phyloP scores from a whole-genome alignment of 176 grass and related monocot genomes.

The Carex littledalei region DNA sequence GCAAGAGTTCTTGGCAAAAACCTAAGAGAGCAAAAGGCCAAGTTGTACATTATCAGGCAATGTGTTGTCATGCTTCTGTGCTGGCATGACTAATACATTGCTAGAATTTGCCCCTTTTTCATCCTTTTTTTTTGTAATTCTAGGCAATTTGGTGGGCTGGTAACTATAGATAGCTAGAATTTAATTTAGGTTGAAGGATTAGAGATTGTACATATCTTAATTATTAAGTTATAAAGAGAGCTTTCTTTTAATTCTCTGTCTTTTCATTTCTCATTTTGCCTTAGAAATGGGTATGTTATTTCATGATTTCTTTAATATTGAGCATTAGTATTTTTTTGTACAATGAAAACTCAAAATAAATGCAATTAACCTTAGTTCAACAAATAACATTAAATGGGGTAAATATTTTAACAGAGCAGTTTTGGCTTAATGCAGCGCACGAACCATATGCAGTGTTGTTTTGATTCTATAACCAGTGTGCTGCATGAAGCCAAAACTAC shows the following conservation, averaged over 20 bases:
- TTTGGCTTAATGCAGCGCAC: too few relatives aligned
- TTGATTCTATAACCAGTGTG: too few relatives aligned
- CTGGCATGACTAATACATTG: slow-evolving; percentile 44
- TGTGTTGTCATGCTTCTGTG: slow-evolving; percentile 78
- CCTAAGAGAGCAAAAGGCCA: slow-evolving; percentile 55
- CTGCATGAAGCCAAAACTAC: too few relatives aligned
- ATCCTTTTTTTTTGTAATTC: neutral
- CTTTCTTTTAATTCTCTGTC: neutral
- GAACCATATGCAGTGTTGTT: too few relatives aligned
- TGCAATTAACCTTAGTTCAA: too few relatives aligned
- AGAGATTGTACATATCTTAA: neutral
- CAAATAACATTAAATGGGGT: too few relatives aligned
- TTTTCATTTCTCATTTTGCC: neutral
- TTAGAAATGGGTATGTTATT: neutral
- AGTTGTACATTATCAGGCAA: slow-evolving; percentile 56
- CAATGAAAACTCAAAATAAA: too few relatives aligned
- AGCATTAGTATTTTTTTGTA: too few relatives aligned
- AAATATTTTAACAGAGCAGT: too few relatives aligned
- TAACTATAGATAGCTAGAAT: slow-evolving; percentile 33
- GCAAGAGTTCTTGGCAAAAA: slow-evolving; percentile 43
- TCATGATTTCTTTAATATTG: neutral
- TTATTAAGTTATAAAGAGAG: neutral
- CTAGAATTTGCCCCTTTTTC: neutral
- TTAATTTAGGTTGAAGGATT: neutral
- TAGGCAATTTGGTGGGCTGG: slow-evolving; percentile 12